Conservation (phyloP, 2,329 filamentous ascomycete species). For the Fusarium pseudonygamai region DNA sequence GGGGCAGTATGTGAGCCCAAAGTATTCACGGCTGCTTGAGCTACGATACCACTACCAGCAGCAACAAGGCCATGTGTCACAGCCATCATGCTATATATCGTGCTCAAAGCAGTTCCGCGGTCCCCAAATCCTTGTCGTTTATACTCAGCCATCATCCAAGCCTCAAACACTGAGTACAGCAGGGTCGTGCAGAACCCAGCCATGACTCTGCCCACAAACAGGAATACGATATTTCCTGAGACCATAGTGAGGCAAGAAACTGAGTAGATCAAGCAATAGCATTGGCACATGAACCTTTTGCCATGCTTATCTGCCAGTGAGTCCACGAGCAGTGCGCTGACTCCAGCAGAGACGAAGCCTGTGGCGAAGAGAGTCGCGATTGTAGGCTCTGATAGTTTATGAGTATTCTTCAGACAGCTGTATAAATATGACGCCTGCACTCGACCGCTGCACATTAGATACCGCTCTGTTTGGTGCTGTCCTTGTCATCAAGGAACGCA, state of each 20-base stretch:
- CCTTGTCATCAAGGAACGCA: not conserved
- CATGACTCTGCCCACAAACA: not conserved
- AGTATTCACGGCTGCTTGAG: not conserved
- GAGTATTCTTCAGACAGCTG: not conserved
- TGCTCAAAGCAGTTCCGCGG: not conserved
- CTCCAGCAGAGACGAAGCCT: not conserved
- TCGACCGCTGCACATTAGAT: rapidly evolving
- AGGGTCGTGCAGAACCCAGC: not conserved
- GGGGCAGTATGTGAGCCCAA: not conserved
- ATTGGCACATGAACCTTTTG: not conserved
- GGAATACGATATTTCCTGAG: rapidly evolving
- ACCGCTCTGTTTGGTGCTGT: rapidly evolving
- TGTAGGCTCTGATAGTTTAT: not conserved
- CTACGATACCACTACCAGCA: not conserved
- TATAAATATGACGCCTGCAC: not conserved
- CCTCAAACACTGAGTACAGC: not conserved
- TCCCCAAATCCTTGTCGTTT: not conserved
- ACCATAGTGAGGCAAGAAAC: not conserved
- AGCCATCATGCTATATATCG: not conserved
- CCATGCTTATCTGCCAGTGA: not conserved
- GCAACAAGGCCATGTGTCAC: not conserved
- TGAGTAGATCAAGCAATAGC: not conserved
- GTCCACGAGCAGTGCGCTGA: not conserved
- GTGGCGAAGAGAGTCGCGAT: not conserved
- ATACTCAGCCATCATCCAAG: not conserved